Evolutionary conservation across 108 stramenopile genomes (phyloP).

Genomic region (Pseudonitzschia delicatissima): DNA sequence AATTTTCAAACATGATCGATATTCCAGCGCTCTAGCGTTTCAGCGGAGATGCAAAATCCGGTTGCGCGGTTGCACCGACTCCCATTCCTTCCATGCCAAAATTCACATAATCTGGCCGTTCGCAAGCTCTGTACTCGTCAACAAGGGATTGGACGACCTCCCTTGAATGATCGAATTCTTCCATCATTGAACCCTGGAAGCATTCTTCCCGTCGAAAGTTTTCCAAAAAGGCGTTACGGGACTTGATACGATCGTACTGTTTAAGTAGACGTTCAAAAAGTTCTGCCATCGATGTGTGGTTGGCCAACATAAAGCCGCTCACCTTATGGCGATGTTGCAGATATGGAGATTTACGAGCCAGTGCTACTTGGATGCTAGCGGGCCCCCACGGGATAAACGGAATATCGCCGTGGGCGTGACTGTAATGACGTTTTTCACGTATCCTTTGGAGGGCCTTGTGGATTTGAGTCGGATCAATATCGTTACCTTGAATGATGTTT

Average conservation of each 20-base stretch:
- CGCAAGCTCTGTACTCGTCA: slow-evolving; percentile 97
- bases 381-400: slow-evolving; percentile 99
- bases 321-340: slow-evolving; percentile 92
- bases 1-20: background rate
- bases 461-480: slow-evolving; percentile 96
- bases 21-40: background rate
- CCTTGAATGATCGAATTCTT: slow-evolving; percentile 95
- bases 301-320: slow-evolving; percentile 95
- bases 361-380: slow-evolving; percentile 96
- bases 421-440: slow-evolving; percentile 78
- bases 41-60: slow-evolving; percentile 10
- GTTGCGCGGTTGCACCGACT: background rate
- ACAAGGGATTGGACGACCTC: slow-evolving; percentile 93
- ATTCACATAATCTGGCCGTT: slow-evolving; percentile 93
- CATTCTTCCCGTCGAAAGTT: slow-evolving; percentile 95
- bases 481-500: slow-evolving; percentile 97
- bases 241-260: slow-evolving; percentile 94
- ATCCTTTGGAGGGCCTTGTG: slow-evolving; percentile 98
- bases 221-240: slow-evolving; percentile 96
- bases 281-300: slow-evolving; percentile 96
- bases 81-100: slow-evolving; percentile 55
- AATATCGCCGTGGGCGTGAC: slow-evolving; percentile 45
- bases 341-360: slow-evolving; percentile 94
- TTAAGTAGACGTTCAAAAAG: slow-evolving; percentile 87
- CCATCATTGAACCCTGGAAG: slow-evolving; percentile 90